These are phyloP conservation scores for Phaffia tasmanica DNA, from an alignment of 768 basidiomycete genomes.

Conservation along the genomic window DNA sequence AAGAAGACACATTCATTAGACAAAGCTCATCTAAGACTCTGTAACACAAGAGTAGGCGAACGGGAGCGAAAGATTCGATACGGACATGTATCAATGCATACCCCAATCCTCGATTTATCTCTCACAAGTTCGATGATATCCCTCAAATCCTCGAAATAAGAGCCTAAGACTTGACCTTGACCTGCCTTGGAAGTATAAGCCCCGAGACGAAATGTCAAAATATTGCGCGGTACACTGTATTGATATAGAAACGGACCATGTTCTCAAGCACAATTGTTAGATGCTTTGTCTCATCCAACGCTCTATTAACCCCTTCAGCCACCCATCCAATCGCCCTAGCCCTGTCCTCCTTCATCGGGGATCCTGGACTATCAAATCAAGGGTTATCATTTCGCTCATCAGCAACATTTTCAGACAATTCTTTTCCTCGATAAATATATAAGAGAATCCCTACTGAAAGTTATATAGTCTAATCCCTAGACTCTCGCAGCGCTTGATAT, in stretches of 20 bases:
- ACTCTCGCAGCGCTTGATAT: conserved; percentile 62
- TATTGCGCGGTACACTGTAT: background rate
- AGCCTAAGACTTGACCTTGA: conserved; percentile 65
- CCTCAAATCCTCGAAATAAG: conserved; percentile 55
- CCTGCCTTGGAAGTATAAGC: conserved; percentile 49
- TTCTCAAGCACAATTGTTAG: conserved; percentile 67
- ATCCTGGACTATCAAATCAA: conserved; percentile 1
- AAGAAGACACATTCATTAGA: conserved; percentile 51
- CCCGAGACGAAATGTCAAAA: background rate
- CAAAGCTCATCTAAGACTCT: background rate
- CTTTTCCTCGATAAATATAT: background rate
- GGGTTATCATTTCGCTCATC: background rate
- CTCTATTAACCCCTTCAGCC: conserved; percentile 62
- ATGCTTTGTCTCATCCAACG: conserved; percentile 51
- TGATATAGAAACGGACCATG: conserved; percentile 47
- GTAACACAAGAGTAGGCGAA: background rate
- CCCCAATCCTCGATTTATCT: conserved; percentile 63
- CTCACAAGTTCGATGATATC: conserved; percentile 58
- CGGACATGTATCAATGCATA: conserved; percentile 76
- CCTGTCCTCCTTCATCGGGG: conserved; percentile 17
- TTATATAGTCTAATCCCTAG: conserved; percentile 67
- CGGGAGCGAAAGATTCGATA: conserved; percentile 16
- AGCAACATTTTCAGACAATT: too few relatives aligned
- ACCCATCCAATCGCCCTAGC: conserved; percentile 45
- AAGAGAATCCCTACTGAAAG: conserved; percentile 56